phyloP scores from a whole-genome alignment of 2,329 filamentous ascomycete genomes.

The Penicillium freii region DNA sequence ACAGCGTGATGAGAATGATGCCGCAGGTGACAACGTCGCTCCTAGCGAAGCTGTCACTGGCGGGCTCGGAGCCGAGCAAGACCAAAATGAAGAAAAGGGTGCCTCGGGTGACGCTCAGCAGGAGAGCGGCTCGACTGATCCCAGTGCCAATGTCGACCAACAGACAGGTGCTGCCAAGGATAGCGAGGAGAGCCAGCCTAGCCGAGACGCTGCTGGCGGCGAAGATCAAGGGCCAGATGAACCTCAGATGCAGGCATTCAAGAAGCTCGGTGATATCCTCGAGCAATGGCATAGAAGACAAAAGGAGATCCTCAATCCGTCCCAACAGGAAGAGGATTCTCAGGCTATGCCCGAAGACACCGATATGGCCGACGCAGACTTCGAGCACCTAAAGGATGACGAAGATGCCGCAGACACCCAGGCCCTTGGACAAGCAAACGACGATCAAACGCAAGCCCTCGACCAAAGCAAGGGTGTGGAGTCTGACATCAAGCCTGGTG shows the following conservation, averaged over 20 bases:
- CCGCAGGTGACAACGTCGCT: conserved; percentile 55
- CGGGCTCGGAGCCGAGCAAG: conserved; percentile 40
- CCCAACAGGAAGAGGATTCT: conserved; percentile 53
- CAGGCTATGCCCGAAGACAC: conserved; percentile 59
- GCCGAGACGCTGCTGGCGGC: conserved; percentile 38
- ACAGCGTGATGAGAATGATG: conserved; percentile 50
- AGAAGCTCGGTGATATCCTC: conserved; percentile 88
- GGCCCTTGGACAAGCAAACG: conserved; percentile 81
- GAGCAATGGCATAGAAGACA: conserved; percentile 92
- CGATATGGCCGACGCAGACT: conserved; percentile 78
- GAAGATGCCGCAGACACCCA: conserved; percentile 81
- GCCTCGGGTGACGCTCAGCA: conserved; percentile 49
- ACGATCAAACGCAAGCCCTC: conserved; percentile 81
- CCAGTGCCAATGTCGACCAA: conserved; percentile 48
- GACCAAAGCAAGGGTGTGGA: conserved; percentile 89
- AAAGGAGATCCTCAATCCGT: conserved; percentile 69
- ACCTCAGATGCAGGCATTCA: conserved; percentile 70
- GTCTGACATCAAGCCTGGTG: conserved; percentile 56
- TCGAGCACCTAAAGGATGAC: conserved; percentile 88
- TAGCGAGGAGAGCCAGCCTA: conserved; percentile 39
- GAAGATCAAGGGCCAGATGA: conserved; percentile 38
- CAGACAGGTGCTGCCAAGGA: conserved; percentile 44
- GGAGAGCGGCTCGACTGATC: conserved; percentile 45
- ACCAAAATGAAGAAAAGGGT: conserved; percentile 44
- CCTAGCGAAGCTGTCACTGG: conserved; percentile 43